Evolutionary conservation across 192 early-diverging fungal species (phyloP).

Genomic region (Spizellomyces punctatus): DNA sequence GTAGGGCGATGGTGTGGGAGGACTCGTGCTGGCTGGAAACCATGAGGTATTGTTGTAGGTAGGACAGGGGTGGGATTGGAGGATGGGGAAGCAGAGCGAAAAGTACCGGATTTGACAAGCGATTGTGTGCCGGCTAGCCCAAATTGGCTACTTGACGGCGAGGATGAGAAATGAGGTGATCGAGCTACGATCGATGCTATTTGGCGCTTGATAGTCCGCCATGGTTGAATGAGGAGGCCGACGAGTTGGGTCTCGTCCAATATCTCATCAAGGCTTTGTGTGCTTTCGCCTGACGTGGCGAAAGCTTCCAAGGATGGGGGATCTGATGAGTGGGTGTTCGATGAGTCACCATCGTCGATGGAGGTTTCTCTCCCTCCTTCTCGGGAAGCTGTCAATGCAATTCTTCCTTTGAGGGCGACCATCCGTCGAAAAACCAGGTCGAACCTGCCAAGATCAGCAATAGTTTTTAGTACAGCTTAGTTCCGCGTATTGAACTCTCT

Average conservation of each 20-base stretch:
- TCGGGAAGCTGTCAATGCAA: too few relatives aligned
- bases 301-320: neutral
- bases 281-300: neutral
- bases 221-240: slow-evolving; percentile 3
- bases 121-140: neutral
- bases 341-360: neutral
- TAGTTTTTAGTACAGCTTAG: too few relatives aligned
- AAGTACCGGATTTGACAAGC: neutral
- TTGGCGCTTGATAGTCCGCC: neutral
- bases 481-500: too few relatives aligned
- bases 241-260: neutral
- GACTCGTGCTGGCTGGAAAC: slow-evolving; percentile 47
- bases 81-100: neutral
- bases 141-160: neutral
- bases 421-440: too few relatives aligned
- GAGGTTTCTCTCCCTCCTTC: neutral
- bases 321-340: neutral
- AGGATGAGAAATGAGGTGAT: neutral
- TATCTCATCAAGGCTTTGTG: neutral
- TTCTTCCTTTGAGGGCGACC: too few relatives aligned
- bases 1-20: slow-evolving; percentile 39
- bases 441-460: too few relatives aligned
- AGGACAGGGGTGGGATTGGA: slow-evolving; percentile 15
- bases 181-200: neutral
- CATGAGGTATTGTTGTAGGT: slow-evolving; percentile 45